Percentiles rank a stretch among this genome's conserved stretches.
Evolutionary conservation across 805 yeast genomes (phyloP).

Genomic region (Wickerhamomyces tratensis): DNA sequence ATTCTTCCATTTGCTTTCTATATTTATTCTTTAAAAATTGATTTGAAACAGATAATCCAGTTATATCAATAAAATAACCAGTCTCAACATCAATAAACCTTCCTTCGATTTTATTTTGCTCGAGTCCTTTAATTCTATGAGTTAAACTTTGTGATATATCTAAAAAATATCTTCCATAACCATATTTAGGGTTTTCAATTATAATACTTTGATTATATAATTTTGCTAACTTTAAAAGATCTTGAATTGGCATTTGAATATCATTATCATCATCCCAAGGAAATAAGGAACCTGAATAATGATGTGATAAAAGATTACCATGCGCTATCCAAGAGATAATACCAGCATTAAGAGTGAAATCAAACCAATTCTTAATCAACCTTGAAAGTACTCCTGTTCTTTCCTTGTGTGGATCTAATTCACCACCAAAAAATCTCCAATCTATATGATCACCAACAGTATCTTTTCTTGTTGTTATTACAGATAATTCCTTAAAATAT

Average conservation of each 20-base stretch:
- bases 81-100: slow-evolving; percentile 62
- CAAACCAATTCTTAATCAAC: slow-evolving; percentile 36
- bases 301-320: slow-evolving; percentile 47
- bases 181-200: slow-evolving; percentile 29
- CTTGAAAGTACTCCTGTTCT: slow-evolving; percentile 34
- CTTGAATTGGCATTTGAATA: slow-evolving; percentile 40
- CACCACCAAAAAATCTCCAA: slow-evolving; percentile 47
- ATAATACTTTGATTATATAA: slow-evolving; percentile 37
- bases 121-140: slow-evolving; percentile 46
- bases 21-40: slow-evolving; percentile 4
- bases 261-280: slow-evolving; percentile 58
- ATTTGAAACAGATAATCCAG: slow-evolving; percentile 6
- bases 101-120: slow-evolving; percentile 59
- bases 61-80: slow-evolving; percentile 41
- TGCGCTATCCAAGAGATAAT: slow-evolving; percentile 49
- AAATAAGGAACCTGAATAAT: slow-evolving; percentile 43
- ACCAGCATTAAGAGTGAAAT: slow-evolving; percentile 31
- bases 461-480: slow-evolving; percentile 1
- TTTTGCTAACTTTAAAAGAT: slow-evolving; percentile 32
- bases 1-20: not conserved
- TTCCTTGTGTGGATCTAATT: slow-evolving; percentile 22
- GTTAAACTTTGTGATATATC: slow-evolving; percentile 37
- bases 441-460: slow-evolving; percentile 34
- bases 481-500: slow-evolving; percentile 21
- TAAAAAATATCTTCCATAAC: slow-evolving; percentile 40